Evolutionary conservation across 805 yeast genomes (phyloP).

Genomic region (Saccharomycopsis sp.): DNA sequence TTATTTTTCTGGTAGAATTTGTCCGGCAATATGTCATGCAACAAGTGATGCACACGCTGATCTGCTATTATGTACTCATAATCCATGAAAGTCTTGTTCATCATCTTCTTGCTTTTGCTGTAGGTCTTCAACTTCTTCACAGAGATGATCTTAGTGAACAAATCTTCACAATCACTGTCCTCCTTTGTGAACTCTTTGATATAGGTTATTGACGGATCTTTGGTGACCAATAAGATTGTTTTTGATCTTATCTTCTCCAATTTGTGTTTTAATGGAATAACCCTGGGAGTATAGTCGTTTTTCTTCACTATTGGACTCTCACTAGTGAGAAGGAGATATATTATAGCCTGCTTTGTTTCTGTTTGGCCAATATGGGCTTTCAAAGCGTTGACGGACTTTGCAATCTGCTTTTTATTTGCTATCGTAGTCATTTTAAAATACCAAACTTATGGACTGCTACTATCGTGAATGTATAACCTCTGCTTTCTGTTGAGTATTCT

Average conservation of each 20-base stretch:
- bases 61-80: conserved; percentile 67
- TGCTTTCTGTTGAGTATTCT: no score
- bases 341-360: not conserved
- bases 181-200: conserved; percentile 41
- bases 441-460: not conserved
- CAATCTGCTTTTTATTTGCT: not conserved
- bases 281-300: conserved; percentile 49
- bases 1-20: conserved; percentile 58
- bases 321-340: conserved; percentile 43
- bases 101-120: conserved; percentile 36
- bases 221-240: conserved; percentile 57
- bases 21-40: conserved; percentile 53
- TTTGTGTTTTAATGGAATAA: conserved; percentile 50
- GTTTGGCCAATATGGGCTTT: not conserved
- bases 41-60: conserved; percentile 53
- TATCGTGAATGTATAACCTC: not conserved
- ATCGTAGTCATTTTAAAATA: not conserved
- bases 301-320: conserved; percentile 36
- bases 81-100: conserved; percentile 47
- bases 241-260: conserved; percentile 43
- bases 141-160: conserved; percentile 55
- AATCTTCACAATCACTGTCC: conserved; percentile 51
- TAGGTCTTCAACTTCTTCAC: conserved; percentile 48
- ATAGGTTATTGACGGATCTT: conserved; percentile 62
- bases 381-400: not conserved